These are phyloP conservation scores for Lipomyces orientalis DNA, from an alignment of 805 yeast genomes.

Conservation along the genomic window DNA sequence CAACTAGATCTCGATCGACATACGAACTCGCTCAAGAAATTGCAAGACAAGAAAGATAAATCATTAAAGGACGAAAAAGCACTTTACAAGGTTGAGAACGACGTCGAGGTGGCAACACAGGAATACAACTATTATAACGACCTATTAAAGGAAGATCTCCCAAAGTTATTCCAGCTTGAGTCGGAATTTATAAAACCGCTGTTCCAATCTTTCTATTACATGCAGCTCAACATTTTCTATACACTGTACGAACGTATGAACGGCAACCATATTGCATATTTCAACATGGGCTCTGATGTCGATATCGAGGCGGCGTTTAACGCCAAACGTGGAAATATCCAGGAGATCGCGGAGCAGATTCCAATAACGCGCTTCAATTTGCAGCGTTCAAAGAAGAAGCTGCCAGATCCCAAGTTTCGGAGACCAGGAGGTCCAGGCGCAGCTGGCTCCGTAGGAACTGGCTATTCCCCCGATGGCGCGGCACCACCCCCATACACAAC, in stretches of 20 bases:
- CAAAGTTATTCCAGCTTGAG: constrained; percentile 83
- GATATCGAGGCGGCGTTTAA: constrained; percentile 83
- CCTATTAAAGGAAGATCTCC: constrained; percentile 88
- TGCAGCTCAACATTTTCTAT: constrained; percentile 97
- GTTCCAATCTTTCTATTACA: constrained; percentile 91
- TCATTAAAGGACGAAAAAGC: constrained; percentile 90
- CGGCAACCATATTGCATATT: constrained; percentile 95
- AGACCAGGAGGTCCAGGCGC: constrained; percentile 41
- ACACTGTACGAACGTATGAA: constrained; percentile 90
- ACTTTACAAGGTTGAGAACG: constrained; percentile 87
- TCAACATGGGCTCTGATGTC: constrained; percentile 67
- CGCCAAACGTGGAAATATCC: constrained; percentile 86
- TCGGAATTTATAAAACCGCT: constrained; percentile 91
- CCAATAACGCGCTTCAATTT: constrained; percentile 85
- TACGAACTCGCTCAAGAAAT: constrained; percentile 68
- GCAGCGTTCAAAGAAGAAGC: constrained; percentile 24
- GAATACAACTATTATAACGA: constrained; percentile 96
- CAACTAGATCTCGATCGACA: constrained; percentile 92
- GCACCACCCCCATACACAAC: constrained; percentile 46
- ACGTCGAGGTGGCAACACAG: constrained; percentile 87
- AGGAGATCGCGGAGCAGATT: constrained; percentile 85
- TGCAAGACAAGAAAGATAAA: constrained; percentile 81
- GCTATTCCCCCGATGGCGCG: constrained; percentile 18
- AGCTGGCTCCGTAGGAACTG: constrained; percentile 17
- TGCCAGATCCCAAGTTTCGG: constrained; percentile 18